Percentiles rank a stretch among this genome's conserved stretches.
Evolutionary conservation across 2,329 filamentous ascomycete species (phyloP).

Genomic region (Dothideomycetes sp.): DNA sequence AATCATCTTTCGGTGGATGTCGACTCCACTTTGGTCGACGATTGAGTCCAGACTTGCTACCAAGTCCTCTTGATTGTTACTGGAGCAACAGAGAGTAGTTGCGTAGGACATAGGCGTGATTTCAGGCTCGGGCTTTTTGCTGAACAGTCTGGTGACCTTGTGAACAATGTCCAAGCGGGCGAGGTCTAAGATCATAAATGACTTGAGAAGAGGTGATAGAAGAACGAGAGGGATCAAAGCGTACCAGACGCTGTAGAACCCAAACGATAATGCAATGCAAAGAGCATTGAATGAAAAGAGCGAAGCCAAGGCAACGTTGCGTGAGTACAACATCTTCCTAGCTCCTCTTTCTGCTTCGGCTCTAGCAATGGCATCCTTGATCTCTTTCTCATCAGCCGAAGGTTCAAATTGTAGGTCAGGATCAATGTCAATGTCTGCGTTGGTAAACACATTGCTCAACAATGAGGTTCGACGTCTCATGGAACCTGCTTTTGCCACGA

Average conservation of each 20-base stretch:
- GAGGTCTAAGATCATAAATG: slow-evolving; percentile 38
- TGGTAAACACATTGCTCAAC: slow-evolving; percentile 10
- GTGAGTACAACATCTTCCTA: slow-evolving; percentile 10
- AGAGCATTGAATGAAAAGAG: background rate
- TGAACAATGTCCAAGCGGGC: background rate
- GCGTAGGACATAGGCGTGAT: slow-evolving; percentile 26
- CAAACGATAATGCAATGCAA: slow-evolving; percentile 3
- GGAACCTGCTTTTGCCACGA: slow-evolving; percentile 1
- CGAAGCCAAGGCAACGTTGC: background rate
- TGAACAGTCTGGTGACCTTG: slow-evolving; percentile 26
- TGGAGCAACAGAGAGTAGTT: slow-evolving; percentile 42
- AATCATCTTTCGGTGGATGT: slow-evolving; percentile 35
- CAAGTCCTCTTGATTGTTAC: slow-evolving; percentile 39
- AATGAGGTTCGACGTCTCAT: slow-evolving; percentile 5
- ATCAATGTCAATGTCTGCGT: slow-evolving; percentile 9
- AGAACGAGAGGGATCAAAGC: slow-evolving; percentile 3
- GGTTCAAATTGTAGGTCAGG: slow-evolving; percentile 9
- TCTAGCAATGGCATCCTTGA: slow-evolving; percentile 4
- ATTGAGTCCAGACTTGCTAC: slow-evolving; percentile 39
- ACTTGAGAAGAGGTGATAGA: slow-evolving; percentile 28
- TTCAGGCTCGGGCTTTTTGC: slow-evolving; percentile 28
- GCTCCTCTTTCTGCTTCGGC: slow-evolving; percentile 1
- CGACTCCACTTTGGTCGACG: slow-evolving; percentile 36
- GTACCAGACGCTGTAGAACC: slow-evolving; percentile 6
- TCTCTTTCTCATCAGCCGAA: slow-evolving; percentile 3